Conservation (phyloP, 2,329 filamentous ascomycete species). For the Paramyrothecium sp. region DNA sequence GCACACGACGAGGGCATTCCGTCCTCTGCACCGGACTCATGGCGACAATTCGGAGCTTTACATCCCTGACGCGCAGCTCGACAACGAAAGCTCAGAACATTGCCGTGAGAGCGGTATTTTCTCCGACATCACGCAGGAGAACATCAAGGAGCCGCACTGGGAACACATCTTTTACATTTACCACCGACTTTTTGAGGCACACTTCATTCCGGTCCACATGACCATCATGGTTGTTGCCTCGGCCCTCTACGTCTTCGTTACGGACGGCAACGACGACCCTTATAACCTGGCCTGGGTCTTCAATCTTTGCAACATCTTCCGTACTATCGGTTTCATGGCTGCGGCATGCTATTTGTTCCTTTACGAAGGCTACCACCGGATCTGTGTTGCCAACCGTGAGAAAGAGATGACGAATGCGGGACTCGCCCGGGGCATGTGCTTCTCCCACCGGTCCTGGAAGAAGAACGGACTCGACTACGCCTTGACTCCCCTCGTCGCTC, state of each 20-base stretch:
- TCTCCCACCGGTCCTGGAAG: constrained; percentile 56
- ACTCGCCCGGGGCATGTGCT: constrained; percentile 63
- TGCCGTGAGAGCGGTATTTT: constrained; percentile 50
- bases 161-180: constrained; percentile 56
- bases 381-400: constrained; percentile 59
- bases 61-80: constrained; percentile 43
- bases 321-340: constrained; percentile 60
- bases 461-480: constrained; percentile 62
- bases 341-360: constrained; percentile 63
- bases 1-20: constrained; percentile 52
- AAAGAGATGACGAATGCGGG: constrained; percentile 66
- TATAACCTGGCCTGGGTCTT: constrained; percentile 60
- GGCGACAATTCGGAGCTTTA: constrained; percentile 45
- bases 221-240: constrained; percentile 63
- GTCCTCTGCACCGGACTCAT: constrained; percentile 51
- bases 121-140: constrained; percentile 52
- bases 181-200: constrained; percentile 71
- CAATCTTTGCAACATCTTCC: constrained; percentile 56
- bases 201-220: constrained; percentile 69
- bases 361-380: constrained; percentile 66
- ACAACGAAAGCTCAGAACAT: constrained; percentile 36
- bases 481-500: constrained; percentile 65
- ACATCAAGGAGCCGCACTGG: constrained; percentile 51
- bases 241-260: constrained; percentile 56
- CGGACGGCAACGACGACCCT: constrained; percentile 48